These are phyloP conservation scores for Clitopilus hobsonii DNA, from an alignment of 768 basidiomycete genomes.

Conservation along the genomic window DNA sequence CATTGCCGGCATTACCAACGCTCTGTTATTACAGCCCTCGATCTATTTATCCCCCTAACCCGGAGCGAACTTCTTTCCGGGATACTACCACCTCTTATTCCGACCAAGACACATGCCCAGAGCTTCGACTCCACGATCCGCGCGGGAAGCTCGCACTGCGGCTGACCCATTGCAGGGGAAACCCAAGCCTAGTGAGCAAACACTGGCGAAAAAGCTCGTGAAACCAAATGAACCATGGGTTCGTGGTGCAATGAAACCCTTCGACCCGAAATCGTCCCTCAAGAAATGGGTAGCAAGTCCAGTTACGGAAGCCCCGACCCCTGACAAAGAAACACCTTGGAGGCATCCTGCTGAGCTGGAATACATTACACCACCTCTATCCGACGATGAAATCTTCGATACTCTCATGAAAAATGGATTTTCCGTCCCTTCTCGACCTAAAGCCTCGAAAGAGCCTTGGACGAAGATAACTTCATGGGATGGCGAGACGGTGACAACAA, in stretches of 20 bases:
- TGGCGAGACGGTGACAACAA: conserved; percentile 11
- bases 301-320: background rate
- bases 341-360: conserved; percentile 35
- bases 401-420: conserved; percentile 30
- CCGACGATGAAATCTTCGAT: conserved; percentile 26
- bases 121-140: background rate
- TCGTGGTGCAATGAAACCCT: background rate
- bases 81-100: background rate
- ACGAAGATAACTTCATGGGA: conserved; percentile 12
- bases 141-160: background rate
- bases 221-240: background rate
- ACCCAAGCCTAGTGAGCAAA: no score
- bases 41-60: background rate
- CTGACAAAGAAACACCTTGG: conserved; percentile 20
- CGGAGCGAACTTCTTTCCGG: background rate
- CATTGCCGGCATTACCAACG: background rate
- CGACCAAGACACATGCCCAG: background rate
- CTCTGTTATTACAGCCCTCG: background rate
- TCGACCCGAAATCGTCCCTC: background rate
- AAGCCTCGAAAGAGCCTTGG: conserved; percentile 12
- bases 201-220: no score
- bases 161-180: background rate
- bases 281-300: background rate
- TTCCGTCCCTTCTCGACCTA: conserved; percentile 25
- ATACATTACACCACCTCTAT: conserved; percentile 28